Percentiles rank a stretch among this genome's conserved stretches.
Conservation (phyloP, 768 basidiomycete species). For the Phlebiopsis gigantea region DNA sequence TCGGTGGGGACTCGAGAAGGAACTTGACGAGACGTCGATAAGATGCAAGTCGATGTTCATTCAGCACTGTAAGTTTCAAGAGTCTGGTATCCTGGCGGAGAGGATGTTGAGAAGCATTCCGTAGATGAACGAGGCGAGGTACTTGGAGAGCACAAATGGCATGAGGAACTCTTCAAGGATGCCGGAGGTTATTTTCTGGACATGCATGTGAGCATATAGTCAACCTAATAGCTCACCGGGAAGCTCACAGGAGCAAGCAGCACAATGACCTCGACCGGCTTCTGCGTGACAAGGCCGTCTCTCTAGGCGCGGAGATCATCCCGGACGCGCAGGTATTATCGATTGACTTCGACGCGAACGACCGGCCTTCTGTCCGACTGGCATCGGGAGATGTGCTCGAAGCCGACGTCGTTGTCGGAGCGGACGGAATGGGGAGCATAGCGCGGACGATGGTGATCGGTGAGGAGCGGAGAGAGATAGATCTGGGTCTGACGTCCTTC, state of each 20-base stretch:
- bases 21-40: conserved; percentile 29
- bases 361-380: conserved; percentile 20
- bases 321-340: neutral
- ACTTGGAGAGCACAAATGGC: conserved; percentile 41
- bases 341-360: conserved; percentile 1
- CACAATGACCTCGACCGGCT: conserved; percentile 24
- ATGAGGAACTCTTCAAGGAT: conserved; percentile 41
- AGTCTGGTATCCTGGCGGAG: neutral
- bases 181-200: conserved; percentile 43
- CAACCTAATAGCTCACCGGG: too few relatives aligned
- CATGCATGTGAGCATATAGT: conserved; percentile 36
- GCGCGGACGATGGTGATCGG: conserved; percentile 12
- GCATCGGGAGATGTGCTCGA: conserved; percentile 21
- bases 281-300: conserved; percentile 18
- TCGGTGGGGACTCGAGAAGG: conserved; percentile 49
- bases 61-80: conserved; percentile 10
- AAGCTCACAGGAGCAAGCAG: conserved; percentile 8
- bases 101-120: neutral
- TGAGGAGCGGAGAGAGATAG: conserved; percentile 1
- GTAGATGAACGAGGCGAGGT: conserved; percentile 40
- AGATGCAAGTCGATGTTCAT: conserved; percentile 21
- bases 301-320: conserved; percentile 13
- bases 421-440: conserved; percentile 15
- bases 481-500: conserved; percentile 11
- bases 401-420: conserved; percentile 25